Percentiles rank a stretch among this genome's conserved stretches.
Evolutionary conservation across 2,329 filamentous ascomycete species (phyloP).

Genomic region (Pseudogymnoascus sp.): DNA sequence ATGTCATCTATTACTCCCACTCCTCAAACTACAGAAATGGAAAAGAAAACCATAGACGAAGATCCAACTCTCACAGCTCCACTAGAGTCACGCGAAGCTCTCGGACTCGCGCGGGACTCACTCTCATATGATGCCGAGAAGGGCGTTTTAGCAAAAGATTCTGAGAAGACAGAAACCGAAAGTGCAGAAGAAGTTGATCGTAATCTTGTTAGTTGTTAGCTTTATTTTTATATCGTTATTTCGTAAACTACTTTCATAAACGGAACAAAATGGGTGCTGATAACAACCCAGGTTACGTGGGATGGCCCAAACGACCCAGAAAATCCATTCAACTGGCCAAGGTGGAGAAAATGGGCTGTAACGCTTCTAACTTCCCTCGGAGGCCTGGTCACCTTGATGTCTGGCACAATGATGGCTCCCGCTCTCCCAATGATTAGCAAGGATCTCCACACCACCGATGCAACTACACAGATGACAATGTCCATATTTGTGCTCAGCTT

Average conservation of each 20-base stretch:
- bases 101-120: background rate
- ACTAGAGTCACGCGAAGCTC: too few relatives aligned
- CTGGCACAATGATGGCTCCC: conserved; percentile 47
- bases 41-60: background rate
- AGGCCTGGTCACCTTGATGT: conserved; percentile 44
- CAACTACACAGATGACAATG: conserved; percentile 38
- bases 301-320: conserved; percentile 19
- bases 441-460: conserved; percentile 44
- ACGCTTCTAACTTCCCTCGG: conserved; percentile 41
- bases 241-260: background rate
- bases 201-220: background rate
- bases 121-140: background rate
- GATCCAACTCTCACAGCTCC: background rate
- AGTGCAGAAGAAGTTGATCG: background rate
- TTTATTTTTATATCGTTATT: background rate
- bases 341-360: conserved; percentile 37
- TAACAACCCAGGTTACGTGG: conserved; percentile 12
- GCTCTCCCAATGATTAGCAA: conserved; percentile 41
- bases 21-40: background rate
- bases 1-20: background rate
- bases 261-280: background rate
- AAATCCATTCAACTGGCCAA: conserved; percentile 25
- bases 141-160: background rate
- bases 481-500: conserved; percentile 40
- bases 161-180: background rate